Conservation (phyloP, 1,139 yeast genomes). For the Candida albicans region DNA sequence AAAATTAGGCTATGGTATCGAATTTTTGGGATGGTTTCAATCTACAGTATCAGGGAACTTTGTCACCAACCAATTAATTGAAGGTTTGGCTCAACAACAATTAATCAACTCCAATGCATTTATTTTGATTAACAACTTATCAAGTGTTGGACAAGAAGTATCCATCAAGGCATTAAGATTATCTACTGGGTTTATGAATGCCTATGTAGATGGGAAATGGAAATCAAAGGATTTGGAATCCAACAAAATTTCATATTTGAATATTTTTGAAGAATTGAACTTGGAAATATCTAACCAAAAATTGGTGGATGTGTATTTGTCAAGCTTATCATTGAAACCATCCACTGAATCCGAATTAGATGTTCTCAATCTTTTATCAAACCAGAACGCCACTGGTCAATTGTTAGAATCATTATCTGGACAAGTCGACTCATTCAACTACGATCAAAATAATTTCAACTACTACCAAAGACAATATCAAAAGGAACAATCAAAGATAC, state of each 20-base stretch:
- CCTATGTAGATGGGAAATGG: slow-evolving; percentile 61
- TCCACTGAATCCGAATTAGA: slow-evolving; percentile 33
- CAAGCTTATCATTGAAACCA: slow-evolving; percentile 13
- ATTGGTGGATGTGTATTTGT: slow-evolving; percentile 42
- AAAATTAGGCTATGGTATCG: slow-evolving; percentile 67
- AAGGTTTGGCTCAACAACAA: slow-evolving; percentile 67
- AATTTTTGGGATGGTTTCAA: slow-evolving; percentile 83
- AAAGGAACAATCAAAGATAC: slow-evolving; percentile 68
- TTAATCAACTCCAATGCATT: slow-evolving; percentile 63
- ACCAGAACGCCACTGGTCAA: slow-evolving; percentile 47
- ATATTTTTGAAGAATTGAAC: slow-evolving; percentile 73
- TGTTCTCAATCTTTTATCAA: slow-evolving; percentile 43
- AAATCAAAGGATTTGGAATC: slow-evolving; percentile 63
- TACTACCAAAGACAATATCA: slow-evolving; percentile 77
- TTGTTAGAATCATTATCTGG: slow-evolving; percentile 69
- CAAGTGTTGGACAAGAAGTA: slow-evolving; percentile 62
- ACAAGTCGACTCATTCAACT: slow-evolving; percentile 75
- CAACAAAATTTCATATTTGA: slow-evolving; percentile 63
- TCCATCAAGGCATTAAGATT: slow-evolving; percentile 71
- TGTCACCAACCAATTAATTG: slow-evolving; percentile 64
- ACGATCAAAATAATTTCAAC: slow-evolving; percentile 80
- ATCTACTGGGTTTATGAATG: slow-evolving; percentile 58
- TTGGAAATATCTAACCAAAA: slow-evolving; percentile 59
- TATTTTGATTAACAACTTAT: slow-evolving; percentile 72
- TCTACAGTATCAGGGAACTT: slow-evolving; percentile 69